Base-by-base conservation (phyloP, 192 early-diverging fungal genomes). In the Backusella circina region DNA sequence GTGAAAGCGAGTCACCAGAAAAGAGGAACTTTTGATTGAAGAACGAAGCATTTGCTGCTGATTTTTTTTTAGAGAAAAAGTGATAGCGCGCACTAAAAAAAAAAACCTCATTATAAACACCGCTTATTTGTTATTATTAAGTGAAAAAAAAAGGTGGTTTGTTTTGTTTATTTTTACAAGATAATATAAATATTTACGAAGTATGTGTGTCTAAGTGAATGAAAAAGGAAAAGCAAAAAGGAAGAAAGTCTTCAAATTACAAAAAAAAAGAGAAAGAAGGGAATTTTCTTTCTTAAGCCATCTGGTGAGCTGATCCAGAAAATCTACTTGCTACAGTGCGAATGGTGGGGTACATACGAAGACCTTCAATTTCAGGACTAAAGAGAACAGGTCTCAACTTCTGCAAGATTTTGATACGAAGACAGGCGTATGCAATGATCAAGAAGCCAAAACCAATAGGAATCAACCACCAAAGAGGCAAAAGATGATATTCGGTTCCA, bases 281-380 rank as follows among this genome's bases (percentile, higher is more conserved):
- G 16, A 16, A n/a, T 47, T 1, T 47, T 47, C 44, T n/a, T n/a
- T n/a, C n/a, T n/a, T 70, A 70, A 70, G 39, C 69, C 41, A 47
- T 47, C 15, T 31, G 38, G 2, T 70, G 33, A 44, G 28, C 23
- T 12, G 37, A 44, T 5, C 69, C 15, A 32, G 69, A 26, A 18
- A 41, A 26, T 44, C 9, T 70, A 39, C 44, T 76, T 26, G 37
- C 75, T 68, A 70, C 61, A n/a, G 75, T 81, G 37, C 76, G 76
- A 70, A 93, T 83, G 6, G 94, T 95, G 38, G 94, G 93, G 79
- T 92, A 88, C 91, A 95, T 94, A 76, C 93, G 88, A 65, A 98
- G 88, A 16, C 95, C 97, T 47, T 87, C 76, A 72, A 97, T 96
- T 57, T 95, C 93, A 18, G 85, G 86, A 80, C 88, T 92, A 79